These are phyloP conservation scores for Sclerotiophoma versabilis DNA, from an alignment of 2,329 filamentous ascomycete species.

Conservation along the genomic window DNA sequence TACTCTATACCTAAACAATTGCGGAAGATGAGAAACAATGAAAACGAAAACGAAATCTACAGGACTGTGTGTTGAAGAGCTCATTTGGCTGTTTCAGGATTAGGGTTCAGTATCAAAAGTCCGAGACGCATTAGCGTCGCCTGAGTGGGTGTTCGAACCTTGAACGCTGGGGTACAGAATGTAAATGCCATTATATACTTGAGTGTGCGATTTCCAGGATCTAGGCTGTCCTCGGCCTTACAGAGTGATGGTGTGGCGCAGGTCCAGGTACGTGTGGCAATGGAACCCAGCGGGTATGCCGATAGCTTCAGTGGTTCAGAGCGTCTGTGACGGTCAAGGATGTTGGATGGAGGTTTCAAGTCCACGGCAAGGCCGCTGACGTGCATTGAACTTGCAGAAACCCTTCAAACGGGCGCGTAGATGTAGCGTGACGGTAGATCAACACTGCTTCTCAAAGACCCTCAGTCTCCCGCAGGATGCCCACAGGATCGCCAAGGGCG, in stretches of 20 bases:
- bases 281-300: background rate
- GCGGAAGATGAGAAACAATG: no score
- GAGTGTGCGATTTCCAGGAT: no score
- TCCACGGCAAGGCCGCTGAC: background rate
- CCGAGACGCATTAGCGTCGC: no score
- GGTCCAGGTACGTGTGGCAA: background rate
- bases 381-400: conserved; percentile 5
- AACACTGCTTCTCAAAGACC: conserved; percentile 1
- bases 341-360: background rate
- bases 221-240: no score
- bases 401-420: background rate
- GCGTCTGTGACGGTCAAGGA: background rate
- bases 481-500: conserved; percentile 24
- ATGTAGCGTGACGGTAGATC: conserved; percentile 11
- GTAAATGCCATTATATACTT: no score
- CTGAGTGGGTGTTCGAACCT: no score
- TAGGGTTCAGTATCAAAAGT: no score
- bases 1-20: no score
- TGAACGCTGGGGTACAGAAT: no score
- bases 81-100: no score
- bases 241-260: background rate
- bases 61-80: no score
- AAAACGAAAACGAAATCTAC: no score
- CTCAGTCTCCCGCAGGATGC: conserved; percentile 5
- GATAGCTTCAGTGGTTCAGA: background rate